A percentile compares a stretch with the other conserved stretches of the same genome.
Evolutionary conservation across 169 alveolate species (phyloP).

Genomic region (Eimeria necatrix): DNA sequence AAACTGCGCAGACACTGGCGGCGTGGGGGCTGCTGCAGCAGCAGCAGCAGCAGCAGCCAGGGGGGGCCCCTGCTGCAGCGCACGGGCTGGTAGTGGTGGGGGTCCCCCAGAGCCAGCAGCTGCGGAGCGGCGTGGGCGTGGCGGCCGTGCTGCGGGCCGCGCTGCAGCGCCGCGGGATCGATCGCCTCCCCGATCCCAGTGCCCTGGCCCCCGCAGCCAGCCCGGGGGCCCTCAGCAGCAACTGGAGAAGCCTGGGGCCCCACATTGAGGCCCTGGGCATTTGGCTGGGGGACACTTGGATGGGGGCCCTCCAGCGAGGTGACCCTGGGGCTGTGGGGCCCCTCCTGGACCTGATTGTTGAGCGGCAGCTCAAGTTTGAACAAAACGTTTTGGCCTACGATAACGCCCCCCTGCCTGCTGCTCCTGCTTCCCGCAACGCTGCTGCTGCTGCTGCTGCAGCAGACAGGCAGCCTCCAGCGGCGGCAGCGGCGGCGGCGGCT

Average conservation of each 20-base stretch:
- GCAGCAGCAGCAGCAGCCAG: not conserved
- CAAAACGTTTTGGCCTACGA: slow-evolving; percentile 1
- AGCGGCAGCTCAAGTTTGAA: slow-evolving; percentile 21
- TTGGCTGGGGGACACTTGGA: slow-evolving; percentile 52
- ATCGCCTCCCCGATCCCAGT: slow-evolving; percentile 33
- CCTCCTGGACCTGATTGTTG: slow-evolving; percentile 13
- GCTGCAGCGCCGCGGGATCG: slow-evolving; percentile 29
- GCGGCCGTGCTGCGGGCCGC: not conserved
- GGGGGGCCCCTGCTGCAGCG: not conserved
- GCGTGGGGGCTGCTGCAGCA: slow-evolving; percentile 29
- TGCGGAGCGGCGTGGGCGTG: slow-evolving; percentile 57
- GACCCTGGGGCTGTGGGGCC: slow-evolving; percentile 43
- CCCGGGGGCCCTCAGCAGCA: slow-evolving; percentile 15
- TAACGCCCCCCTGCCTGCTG: not conserved
- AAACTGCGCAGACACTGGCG: slow-evolving; percentile 5
- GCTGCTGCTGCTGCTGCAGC: slow-evolving; percentile 27
- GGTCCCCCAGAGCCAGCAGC: slow-evolving; percentile 25
- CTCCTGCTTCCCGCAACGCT: not conserved
- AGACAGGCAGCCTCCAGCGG: not conserved
- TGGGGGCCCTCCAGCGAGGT: slow-evolving; percentile 20
- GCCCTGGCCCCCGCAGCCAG: slow-evolving; percentile 14
- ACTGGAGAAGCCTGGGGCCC: slow-evolving; percentile 13
- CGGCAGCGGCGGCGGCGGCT: slow-evolving; percentile 21
- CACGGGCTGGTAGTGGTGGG: not conserved
- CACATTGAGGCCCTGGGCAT: slow-evolving; percentile 42